phyloP scores from a whole-genome alignment of 2,329 filamentous ascomycete species.

The Fusarium sterilihyphosum region DNA sequence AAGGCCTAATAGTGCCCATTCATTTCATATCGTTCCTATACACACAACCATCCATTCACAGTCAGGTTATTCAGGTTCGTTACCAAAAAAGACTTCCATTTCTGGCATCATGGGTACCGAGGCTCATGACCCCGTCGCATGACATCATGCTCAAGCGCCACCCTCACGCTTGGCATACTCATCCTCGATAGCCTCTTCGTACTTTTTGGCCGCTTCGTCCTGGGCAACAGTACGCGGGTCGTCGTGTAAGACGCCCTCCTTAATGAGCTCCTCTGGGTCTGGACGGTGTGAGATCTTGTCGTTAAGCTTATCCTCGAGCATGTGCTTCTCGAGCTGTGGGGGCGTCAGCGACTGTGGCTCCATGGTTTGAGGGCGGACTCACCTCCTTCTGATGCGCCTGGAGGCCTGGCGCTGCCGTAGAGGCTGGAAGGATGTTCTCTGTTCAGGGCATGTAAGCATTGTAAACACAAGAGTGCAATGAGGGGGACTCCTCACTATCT shows the following conservation, averaged over 20 bases:
- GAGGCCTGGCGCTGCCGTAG: conserved; percentile 79
- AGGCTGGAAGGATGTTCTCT: conserved; percentile 89
- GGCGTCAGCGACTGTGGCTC: conserved; percentile 21
- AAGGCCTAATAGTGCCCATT: conserved; percentile 4
- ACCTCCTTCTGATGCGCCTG: conserved; percentile 82
- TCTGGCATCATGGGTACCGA: conserved; percentile 20
- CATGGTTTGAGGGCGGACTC: conserved; percentile 31
- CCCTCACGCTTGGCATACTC: conserved; percentile 72
- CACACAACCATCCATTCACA: neutral
- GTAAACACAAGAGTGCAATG: conserved; percentile 45
- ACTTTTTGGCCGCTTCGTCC: conserved; percentile 59
- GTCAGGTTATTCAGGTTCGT: conserved; percentile 6
- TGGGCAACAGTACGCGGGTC: conserved; percentile 64
- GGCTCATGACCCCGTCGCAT: conserved; percentile 32
- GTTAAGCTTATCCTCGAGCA: conserved; percentile 87
- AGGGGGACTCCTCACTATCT: conserved; percentile 68
- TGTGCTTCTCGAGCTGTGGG: conserved; percentile 77
- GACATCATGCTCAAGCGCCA: conserved; percentile 59
- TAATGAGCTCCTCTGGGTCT: conserved; percentile 77
- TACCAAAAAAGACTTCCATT: conserved; percentile 2
- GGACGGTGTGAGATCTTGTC: conserved; percentile 86
- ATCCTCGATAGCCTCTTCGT: conserved; percentile 70
- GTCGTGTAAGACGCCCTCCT: conserved; percentile 80
- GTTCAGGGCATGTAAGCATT: conserved; percentile 37
- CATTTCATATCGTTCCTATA: conserved; percentile 4